These are phyloP conservation scores for Eucalyptus polybractea DNA, from an alignment of 345 rosid genomes.

Conservation along the genomic window DNA sequence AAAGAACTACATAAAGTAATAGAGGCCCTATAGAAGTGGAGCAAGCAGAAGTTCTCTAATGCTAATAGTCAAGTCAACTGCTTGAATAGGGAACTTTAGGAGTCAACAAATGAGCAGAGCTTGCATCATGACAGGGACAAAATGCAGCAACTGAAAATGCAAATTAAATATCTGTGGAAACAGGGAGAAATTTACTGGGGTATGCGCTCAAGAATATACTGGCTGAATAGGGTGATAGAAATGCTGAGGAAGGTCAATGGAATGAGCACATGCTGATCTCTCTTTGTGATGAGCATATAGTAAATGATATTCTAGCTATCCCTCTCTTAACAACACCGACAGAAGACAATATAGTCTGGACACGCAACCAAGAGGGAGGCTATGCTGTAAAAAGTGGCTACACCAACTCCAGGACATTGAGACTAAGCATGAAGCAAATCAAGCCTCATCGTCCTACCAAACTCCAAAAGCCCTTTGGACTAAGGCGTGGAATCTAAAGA, in stretches of 20 bases:
- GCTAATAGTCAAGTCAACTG: not conserved
- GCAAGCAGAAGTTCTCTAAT: not conserved
- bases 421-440: not conserved
- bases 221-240: rapidly evolving
- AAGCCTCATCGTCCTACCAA: not conserved
- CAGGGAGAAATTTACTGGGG: not conserved
- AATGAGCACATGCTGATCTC: not conserved
- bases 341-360: not conserved
- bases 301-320: not conserved
- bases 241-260: rapidly evolving
- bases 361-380: not conserved
- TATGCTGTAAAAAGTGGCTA: no score
- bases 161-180: not conserved
- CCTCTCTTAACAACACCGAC: rapidly evolving
- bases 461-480: not conserved
- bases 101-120: not conserved
- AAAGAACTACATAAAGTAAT: not conserved
- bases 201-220: not conserved
- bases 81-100: not conserved
- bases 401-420: not conserved
- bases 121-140: not conserved
- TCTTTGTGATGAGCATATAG: not conserved
- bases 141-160: not conserved
- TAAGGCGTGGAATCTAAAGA: no score
- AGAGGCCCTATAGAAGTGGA: not conserved